phyloP scores from a whole-genome alignment of 2,329 filamentous ascomycete genomes.

The Clarireedia homoeocarpa region DNA sequence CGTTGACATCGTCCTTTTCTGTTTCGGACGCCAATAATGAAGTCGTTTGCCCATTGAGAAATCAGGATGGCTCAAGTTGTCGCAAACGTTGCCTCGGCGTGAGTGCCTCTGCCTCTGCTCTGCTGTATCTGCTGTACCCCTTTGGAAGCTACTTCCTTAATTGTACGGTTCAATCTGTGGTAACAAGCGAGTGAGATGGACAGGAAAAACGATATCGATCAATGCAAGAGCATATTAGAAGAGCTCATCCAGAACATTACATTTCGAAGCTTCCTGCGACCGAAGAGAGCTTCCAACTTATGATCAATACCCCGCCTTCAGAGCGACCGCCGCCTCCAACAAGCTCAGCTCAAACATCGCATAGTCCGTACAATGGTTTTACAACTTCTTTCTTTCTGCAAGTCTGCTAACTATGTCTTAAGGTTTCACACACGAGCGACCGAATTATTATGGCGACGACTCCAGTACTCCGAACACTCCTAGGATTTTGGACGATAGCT shows the following conservation, averaged over 20 bases:
- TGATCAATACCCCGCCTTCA: constrained; percentile 48
- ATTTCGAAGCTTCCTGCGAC: constrained; percentile 96
- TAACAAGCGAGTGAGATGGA: constrained; percentile 27
- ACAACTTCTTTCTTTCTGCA: constrained; percentile 9
- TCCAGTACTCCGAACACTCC: constrained; percentile 61
- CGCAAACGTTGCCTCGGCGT: constrained; percentile 97
- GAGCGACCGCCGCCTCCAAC: constrained; percentile 25
- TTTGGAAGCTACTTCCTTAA: constrained; percentile 21
- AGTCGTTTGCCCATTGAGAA: constrained; percentile 90
- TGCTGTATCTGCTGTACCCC: constrained; percentile 24
- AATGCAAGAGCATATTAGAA: constrained; percentile 98
- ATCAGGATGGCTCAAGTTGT: constrained; percentile 94
- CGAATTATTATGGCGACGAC: constrained; percentile 59
- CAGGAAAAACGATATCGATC: constrained; percentile 95
- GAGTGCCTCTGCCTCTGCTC: constrained; percentile 50
- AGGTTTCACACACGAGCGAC: constrained; percentile 54
- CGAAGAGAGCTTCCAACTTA: constrained; percentile 74
- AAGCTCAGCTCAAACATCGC: constrained; percentile 23
- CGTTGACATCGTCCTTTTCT: constrained; percentile 83
- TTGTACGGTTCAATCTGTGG: constrained; percentile 27
- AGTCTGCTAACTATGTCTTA: constrained; percentile 18
- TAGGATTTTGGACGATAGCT: constrained; percentile 60
- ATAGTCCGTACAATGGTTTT: constrained; percentile 21
- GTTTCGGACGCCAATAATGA: constrained; percentile 90
- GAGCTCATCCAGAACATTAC: constrained; percentile 94